These are phyloP conservation scores for Zygoascus sp. DNA, from an alignment of 1,139 yeast species.

Conservation along the genomic window DNA sequence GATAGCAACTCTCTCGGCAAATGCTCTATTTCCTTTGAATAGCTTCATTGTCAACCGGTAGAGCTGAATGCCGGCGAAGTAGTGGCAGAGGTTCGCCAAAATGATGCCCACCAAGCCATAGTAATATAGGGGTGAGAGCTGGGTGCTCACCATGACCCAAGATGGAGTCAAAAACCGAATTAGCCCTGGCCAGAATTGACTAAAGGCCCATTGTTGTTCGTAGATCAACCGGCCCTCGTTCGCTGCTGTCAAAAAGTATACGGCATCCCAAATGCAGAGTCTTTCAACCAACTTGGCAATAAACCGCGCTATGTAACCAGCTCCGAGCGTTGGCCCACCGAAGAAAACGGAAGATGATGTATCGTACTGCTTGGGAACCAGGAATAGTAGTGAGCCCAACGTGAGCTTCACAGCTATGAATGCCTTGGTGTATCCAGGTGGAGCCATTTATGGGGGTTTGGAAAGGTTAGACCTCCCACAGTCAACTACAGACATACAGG, in stretches of 20 bases:
- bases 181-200: slow-evolving; percentile 68
- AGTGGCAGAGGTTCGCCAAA: slow-evolving; percentile 53
- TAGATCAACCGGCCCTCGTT: slow-evolving; percentile 43
- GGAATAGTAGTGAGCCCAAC: slow-evolving; percentile 39
- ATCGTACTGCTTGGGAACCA: slow-evolving; percentile 48
- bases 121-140: slow-evolving; percentile 38
- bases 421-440: slow-evolving; percentile 6
- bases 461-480: too few species aligned
- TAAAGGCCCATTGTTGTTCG: slow-evolving; percentile 91
- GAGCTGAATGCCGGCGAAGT: slow-evolving; percentile 46
- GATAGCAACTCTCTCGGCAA: slow-evolving; percentile 39
- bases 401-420: slow-evolving; percentile 37
- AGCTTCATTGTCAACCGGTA: slow-evolving; percentile 43
- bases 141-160: slow-evolving; percentile 5
- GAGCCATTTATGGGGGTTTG: too few species aligned
- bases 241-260: slow-evolving; percentile 63
- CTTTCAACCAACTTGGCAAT: slow-evolving; percentile 15
- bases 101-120: slow-evolving; percentile 44
- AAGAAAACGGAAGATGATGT: slow-evolving; percentile 42
- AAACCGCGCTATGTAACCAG: slow-evolving; percentile 14
- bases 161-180: slow-evolving; percentile 31
- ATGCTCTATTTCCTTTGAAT: slow-evolving; percentile 16
- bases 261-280: slow-evolving; percentile 79
- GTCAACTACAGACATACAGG: neutral
- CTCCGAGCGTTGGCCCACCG: slow-evolving; percentile 14